These are phyloP conservation scores for Alternaria alternata DNA, from an alignment of 2,329 filamentous ascomycete genomes.

Conservation along the genomic window DNA sequence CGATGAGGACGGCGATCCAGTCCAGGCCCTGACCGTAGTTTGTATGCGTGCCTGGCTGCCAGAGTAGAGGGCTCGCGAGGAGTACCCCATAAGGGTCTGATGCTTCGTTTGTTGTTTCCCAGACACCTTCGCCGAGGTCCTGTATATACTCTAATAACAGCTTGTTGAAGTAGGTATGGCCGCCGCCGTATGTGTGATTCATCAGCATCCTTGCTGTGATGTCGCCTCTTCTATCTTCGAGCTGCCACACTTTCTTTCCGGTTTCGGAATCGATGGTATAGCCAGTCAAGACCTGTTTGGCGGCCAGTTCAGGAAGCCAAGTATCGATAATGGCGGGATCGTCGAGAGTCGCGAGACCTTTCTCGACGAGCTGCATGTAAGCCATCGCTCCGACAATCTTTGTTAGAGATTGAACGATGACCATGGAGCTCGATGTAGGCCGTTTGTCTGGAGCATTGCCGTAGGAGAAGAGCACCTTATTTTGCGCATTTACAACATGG, in stretches of 20 bases:
- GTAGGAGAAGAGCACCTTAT: background rate
- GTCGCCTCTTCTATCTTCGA: slow-evolving; percentile 20
- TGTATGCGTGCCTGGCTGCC: slow-evolving; percentile 59
- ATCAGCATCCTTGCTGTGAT: slow-evolving; percentile 51
- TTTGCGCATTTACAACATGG: background rate
- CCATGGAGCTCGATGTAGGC: slow-evolving; percentile 23
- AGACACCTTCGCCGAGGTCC: slow-evolving; percentile 13
- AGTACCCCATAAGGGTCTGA: slow-evolving; percentile 19
- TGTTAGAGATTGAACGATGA: slow-evolving; percentile 29
- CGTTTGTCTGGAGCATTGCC: slow-evolving; percentile 18
- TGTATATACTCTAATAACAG: slow-evolving; percentile 36
- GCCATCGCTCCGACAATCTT: slow-evolving; percentile 37
- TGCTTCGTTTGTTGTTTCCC: slow-evolving; percentile 24
- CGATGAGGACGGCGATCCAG: slow-evolving; percentile 59
- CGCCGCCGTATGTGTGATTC: slow-evolving; percentile 60
- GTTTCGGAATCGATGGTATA: slow-evolving; percentile 6
- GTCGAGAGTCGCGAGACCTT: slow-evolving; percentile 25
- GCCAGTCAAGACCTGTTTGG: slow-evolving; percentile 14
- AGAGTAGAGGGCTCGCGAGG: slow-evolving; percentile 30
- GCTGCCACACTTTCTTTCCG: slow-evolving; percentile 17
- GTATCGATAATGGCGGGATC: slow-evolving; percentile 20
- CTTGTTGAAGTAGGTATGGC: slow-evolving; percentile 49
- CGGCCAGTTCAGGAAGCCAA: background rate
- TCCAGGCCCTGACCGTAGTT: slow-evolving; percentile 55
- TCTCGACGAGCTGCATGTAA: slow-evolving; percentile 37